These are phyloP conservation scores for Bidens hawaiensis DNA, from an alignment of 140 eudicot genomes.

Conservation along the genomic window DNA sequence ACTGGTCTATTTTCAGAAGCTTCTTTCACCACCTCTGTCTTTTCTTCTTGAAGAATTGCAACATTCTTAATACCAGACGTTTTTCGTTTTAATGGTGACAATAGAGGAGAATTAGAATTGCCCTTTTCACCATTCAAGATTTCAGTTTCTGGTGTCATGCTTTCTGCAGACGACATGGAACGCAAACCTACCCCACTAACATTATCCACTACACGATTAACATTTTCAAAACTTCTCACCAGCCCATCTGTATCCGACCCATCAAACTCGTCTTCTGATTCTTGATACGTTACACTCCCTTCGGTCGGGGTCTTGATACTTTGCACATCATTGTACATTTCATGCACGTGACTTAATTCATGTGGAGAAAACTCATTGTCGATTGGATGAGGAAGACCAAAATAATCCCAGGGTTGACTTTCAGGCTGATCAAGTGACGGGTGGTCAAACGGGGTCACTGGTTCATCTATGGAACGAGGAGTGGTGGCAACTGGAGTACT, in stretches of 20 bases:
- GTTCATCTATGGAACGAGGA: conserved; percentile 38
- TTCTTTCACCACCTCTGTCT: conserved; percentile 39
- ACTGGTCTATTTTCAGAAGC: conserved; percentile 44
- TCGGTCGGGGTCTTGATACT: conserved; percentile 18
- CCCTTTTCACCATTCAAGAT: conserved; percentile 34
- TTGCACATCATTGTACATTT: conserved; percentile 22
- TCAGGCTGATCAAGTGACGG: conserved; percentile 32
- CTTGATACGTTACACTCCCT: conserved; percentile 42
- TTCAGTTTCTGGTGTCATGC: conserved; percentile 42
- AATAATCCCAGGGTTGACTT: conserved; percentile 86
- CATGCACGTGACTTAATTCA: conserved; percentile 35
- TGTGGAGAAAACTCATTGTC: conserved; percentile 51
- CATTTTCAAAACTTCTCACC: conserved; percentile 78
- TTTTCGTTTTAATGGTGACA: conserved; percentile 59
- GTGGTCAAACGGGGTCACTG: conserved; percentile 41
- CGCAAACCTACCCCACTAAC: conserved; percentile 35
- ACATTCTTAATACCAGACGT: conserved; percentile 38
- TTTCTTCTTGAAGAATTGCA: conserved; percentile 39
- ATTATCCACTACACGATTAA: conserved; percentile 45
- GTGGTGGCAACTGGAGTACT: conserved; percentile 44
- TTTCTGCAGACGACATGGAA: conserved; percentile 37
- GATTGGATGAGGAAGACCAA: conserved; percentile 70
- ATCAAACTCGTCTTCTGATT: conserved; percentile 91
- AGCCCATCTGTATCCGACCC: conserved; percentile 62
- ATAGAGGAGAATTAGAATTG: conserved; percentile 52